phyloP scores from a whole-genome alignment of 495 filamentous ascomycete genomes.

The Recurvomyces mirabilis region DNA sequence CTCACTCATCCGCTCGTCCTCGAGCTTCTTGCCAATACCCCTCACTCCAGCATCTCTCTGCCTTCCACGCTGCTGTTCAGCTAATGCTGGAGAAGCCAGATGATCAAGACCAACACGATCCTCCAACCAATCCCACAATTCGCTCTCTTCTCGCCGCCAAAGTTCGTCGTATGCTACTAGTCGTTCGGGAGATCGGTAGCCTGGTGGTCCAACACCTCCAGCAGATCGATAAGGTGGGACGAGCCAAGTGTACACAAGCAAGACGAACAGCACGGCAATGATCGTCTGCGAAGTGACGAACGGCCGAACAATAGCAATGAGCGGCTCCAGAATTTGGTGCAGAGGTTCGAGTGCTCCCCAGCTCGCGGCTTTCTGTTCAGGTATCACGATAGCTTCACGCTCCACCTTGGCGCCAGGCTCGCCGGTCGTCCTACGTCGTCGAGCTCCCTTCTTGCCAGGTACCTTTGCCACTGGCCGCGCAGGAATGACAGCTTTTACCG shows the following conservation, averaged over 20 bases:
- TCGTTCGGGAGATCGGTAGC: conserved; percentile 44
- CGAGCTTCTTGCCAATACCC: conserved; percentile 40
- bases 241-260: conserved; percentile 42
- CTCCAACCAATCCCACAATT: conserved; percentile 94
- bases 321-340: conserved; percentile 55
- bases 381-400: too few species aligned
- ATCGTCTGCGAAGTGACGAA: conserved; percentile 53
- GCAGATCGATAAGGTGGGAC: conserved; percentile 19
- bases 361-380: conserved; percentile 28
- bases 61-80: conserved; percentile 6
- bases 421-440: conserved; percentile 41
- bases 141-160: conserved; percentile 81
- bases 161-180: conserved; percentile 84
- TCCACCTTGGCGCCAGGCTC: conserved; percentile 29
- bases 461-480: conserved; percentile 46
- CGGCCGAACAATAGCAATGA: conserved; percentile 57
- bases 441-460: conserved; percentile 36
- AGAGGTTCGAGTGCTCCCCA: conserved; percentile 80
- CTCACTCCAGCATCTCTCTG: conserved; percentile 26
- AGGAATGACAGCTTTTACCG: conserved; percentile 61
- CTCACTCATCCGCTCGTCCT: conserved; percentile 63
- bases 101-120: conserved; percentile 65
- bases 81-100: conserved; percentile 28
- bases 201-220: conserved; percentile 10
- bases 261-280: conserved; percentile 47